A percentile compares a stretch with the other conserved stretches of the same genome.
phyloP scores from a whole-genome alignment of 2,329 filamentous ascomycete genomes.

The Clonostachys solani region DNA sequence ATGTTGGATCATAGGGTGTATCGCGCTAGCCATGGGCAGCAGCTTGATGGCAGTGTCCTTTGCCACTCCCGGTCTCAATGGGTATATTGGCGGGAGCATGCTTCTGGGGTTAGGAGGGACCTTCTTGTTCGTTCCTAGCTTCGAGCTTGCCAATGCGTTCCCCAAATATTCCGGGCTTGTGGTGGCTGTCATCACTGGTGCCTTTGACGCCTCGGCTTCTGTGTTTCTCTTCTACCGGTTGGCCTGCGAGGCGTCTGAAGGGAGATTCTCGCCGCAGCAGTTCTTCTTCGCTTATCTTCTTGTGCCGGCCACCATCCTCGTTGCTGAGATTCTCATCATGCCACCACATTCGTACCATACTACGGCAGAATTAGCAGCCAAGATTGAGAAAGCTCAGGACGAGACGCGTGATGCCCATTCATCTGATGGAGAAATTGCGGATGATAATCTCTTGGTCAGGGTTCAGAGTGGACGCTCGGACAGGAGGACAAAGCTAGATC shows the following conservation, averaged over 20 bases:
- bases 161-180: slow-evolving; percentile 70
- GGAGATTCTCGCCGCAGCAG: slow-evolving; percentile 23
- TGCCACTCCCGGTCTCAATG: slow-evolving; percentile 62
- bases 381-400: slow-evolving; percentile 31
- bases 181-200: slow-evolving; percentile 71
- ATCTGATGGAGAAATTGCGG: slow-evolving; percentile 48
- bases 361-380: slow-evolving; percentile 28
- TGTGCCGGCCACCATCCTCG: slow-evolving; percentile 26
- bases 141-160: slow-evolving; percentile 79
- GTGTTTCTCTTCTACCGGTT: slow-evolving; percentile 72
- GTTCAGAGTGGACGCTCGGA: slow-evolving; percentile 35
- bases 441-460: slow-evolving; percentile 37
- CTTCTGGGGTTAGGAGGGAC: slow-evolving; percentile 73
- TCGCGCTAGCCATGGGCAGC: slow-evolving; percentile 64
- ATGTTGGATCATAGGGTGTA: slow-evolving; percentile 67
- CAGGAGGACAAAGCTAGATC: slow-evolving; percentile 50
- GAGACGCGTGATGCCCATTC: slow-evolving; percentile 37
- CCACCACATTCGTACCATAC: slow-evolving; percentile 30
- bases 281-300: slow-evolving; percentile 35
- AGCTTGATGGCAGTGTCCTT: slow-evolving; percentile 68
- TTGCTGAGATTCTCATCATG: slow-evolving; percentile 33
- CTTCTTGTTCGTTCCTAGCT: slow-evolving; percentile 76
- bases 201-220: slow-evolving; percentile 77
- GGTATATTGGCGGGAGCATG: slow-evolving; percentile 67
- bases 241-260: slow-evolving; percentile 54